A percentile compares a stretch with the other conserved stretches of the same genome.
phyloP scores from a whole-genome alignment of 192 early-diverging fungal species.

The Entomortierella parvispora region DNA sequence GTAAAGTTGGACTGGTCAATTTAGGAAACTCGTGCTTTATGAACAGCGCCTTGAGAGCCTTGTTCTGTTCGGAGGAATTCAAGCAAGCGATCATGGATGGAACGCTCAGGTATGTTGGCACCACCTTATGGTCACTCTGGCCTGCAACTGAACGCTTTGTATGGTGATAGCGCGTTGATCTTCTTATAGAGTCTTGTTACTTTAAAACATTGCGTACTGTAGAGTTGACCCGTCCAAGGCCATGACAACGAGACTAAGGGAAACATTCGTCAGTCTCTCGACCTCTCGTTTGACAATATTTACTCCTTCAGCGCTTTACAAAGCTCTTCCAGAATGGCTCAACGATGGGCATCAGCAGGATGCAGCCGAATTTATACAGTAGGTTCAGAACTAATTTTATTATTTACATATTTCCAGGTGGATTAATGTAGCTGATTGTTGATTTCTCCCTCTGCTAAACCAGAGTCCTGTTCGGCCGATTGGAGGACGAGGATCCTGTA shows the following conservation, averaged over 20 bases:
- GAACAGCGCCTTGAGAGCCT: slow-evolving; percentile 80
- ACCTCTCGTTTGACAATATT: slow-evolving; percentile 30
- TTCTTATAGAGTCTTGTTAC: too few relatives aligned
- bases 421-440: neutral
- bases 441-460: neutral
- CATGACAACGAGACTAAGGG: slow-evolving; percentile 20
- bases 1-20: slow-evolving; percentile 75
- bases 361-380: slow-evolving; percentile 48
- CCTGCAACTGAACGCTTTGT: too few relatives aligned
- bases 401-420: neutral
- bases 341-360: slow-evolving; percentile 50
- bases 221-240: slow-evolving; percentile 20
- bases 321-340: slow-evolving; percentile 36
- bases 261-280: slow-evolving; percentile 28
- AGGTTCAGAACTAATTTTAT: too few relatives aligned
- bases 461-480: slow-evolving; percentile 33
- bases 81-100: slow-evolving; percentile 15
- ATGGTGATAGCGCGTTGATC: too few relatives aligned
- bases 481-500: slow-evolving; percentile 31
- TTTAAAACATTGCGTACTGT: neutral
- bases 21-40: slow-evolving; percentile 91
- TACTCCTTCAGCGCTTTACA: slow-evolving; percentile 28
- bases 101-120: slow-evolving; percentile 14
- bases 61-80: slow-evolving; percentile 39
- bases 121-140: too few relatives aligned